A percentile compares a stretch with the other conserved stretches of the same genome.
These are phyloP conservation scores for Trypanosoma theileri DNA, from an alignment of 208 protist genomes.

Conservation along the genomic window DNA sequence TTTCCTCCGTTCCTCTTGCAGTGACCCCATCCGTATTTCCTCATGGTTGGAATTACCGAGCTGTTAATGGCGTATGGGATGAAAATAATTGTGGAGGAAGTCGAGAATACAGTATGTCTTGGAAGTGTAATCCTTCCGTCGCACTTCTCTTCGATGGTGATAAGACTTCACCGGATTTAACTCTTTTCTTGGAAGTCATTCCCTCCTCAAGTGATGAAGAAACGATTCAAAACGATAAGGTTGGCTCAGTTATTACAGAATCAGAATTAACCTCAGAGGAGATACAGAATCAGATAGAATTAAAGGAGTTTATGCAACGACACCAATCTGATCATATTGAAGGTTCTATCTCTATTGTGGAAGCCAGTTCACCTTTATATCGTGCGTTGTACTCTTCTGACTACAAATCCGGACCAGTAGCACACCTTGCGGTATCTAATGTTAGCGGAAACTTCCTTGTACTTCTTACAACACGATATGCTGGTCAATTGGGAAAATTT, in stretches of 20 bases:
- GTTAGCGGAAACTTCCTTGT: conserved; percentile 43
- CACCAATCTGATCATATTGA: conserved; percentile 42
- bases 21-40: conserved; percentile 52
- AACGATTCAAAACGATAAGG: not conserved
- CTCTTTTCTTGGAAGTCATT: conserved; percentile 44
- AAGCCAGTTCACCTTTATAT: conserved; percentile 42
- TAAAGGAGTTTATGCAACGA: conserved; percentile 43
- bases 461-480: conserved; percentile 60
- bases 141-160: conserved; percentile 37
- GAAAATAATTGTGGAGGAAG: conserved; percentile 70
- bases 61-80: conserved; percentile 59
- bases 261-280: not conserved
- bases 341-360: conserved; percentile 47
- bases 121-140: conserved; percentile 79
- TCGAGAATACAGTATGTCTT: conserved; percentile 57
- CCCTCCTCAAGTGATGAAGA: not conserved
- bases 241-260: not conserved
- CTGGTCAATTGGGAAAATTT: conserved; percentile 57
- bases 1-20: conserved; percentile 51
- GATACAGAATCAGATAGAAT: conserved; percentile 27
- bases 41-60: conserved; percentile 74
- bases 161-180: conserved; percentile 30
- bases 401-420: conserved; percentile 17
- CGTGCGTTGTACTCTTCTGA: conserved; percentile 37
- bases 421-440: conserved; percentile 28